Base-by-base conservation (phyloP, 441 rosid species). In the Euphorbia schlechtendalii region DNA sequence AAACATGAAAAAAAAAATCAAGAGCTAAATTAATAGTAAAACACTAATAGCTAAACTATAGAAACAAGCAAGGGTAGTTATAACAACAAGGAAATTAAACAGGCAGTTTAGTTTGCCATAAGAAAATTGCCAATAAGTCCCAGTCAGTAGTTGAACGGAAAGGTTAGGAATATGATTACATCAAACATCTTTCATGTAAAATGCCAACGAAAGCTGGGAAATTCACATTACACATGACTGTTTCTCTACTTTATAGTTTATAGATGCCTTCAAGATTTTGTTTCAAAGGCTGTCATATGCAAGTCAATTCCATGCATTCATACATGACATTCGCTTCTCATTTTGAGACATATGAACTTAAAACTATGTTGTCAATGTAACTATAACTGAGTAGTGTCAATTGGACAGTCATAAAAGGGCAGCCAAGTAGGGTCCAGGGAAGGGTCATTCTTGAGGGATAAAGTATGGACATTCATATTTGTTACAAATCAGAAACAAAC, bases 401-500 rank as follows among this genome's bases (percentile, higher is more conserved):
- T n/a, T n/a, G n/a, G n/a, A n/a, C n/a, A n/a, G n/a, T n/a, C n/a
- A n/a, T n/a, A n/a, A n/a, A n/a, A n/a, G n/a, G n/a, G n/a, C n/a
- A n/a, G n/a, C n/a, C n/a, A n/a, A n/a, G n/a, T n/a, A n/a, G n/a
- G n/a, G n/a, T n/a, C n/a, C n/a, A n/a, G n/a, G n/a, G n/a, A n/a
- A n/a, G n/a, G n/a, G n/a, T n/a, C n/a, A n/a, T n/a, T n/a, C n/a
- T n/a, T n/a, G n/a, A n/a, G n/a, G n/a, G n/a, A n/a, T n/a, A n/a
- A n/a, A n/a, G n/a, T 13, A 27, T 28, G 20, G 1, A 7, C 34
- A 27, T 55, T 55, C 36, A 55, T 25, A 14, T 36, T n/a, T 59
- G 40, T 36, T 36, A 53, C 24, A 43, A n/a, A 22, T 43, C 43
- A 69, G 60, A 69, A 64, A n/a, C 38, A 65, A 54, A 62, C 48